A percentile compares a stretch with the other conserved stretches of the same genome.
Conservation (phyloP, 1,284 basidiomycete species). For the Trichosporon sp. region DNA sequence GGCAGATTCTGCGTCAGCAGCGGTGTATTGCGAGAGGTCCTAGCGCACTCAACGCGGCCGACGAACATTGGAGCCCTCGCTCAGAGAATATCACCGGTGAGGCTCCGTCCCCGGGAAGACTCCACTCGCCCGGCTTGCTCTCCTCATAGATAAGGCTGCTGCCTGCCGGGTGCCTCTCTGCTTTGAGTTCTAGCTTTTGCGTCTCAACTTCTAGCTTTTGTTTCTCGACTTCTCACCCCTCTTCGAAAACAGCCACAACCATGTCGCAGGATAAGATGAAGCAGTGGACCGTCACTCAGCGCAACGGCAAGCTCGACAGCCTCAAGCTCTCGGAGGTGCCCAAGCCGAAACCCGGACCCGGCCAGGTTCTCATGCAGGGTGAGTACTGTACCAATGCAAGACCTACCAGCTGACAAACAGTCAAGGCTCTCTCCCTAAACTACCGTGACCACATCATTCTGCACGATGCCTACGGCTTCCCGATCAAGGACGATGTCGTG, state of each 20-base stretch:
- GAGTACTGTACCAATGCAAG: not conserved
- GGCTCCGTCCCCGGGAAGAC: no score
- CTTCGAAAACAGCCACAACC: not conserved
- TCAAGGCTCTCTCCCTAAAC: conserved; percentile 22
- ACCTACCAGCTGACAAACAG: conserved; percentile 5
- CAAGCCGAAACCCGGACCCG: conserved; percentile 11
- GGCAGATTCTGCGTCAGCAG: no score
- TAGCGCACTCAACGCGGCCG: no score
- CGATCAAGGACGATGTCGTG: conserved; percentile 10
- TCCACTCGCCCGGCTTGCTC: no score
- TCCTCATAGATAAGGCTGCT: no score
- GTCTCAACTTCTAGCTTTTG: no score
- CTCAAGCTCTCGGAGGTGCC: conserved; percentile 10
- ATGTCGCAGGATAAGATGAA: not conserved
- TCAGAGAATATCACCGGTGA: no score
- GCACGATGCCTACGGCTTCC: conserved; percentile 14
- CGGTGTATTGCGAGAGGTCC: no score
- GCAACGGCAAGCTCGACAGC: not conserved
- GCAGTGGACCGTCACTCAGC: not conserved
- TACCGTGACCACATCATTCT: conserved; percentile 16
- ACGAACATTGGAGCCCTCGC: no score
- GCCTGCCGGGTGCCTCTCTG: no score
- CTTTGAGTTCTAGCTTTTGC: no score
- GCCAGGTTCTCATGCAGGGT: conserved; percentile 16
- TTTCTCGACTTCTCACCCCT: not conserved